A percentile compares a stretch with the other conserved stretches of the same genome.
Evolutionary conservation across 306 rosid species (phyloP).

Genomic region (Quercus mongolica): DNA sequence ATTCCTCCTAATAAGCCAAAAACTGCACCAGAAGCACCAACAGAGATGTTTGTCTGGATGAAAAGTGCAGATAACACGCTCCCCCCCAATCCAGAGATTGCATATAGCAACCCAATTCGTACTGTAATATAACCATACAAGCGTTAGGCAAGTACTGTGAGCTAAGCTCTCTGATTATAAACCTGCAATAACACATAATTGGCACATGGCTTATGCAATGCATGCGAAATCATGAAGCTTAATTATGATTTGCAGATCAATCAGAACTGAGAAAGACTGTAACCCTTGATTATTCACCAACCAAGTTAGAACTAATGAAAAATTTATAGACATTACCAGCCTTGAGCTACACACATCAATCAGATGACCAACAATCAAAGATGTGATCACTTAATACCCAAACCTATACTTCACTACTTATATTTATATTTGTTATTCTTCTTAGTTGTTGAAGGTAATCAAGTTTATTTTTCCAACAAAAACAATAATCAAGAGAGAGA

Average conservation of each 20-base stretch:
- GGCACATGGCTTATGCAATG: background rate
- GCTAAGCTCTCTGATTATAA: background rate
- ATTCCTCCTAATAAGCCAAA: slow-evolving; percentile 93
- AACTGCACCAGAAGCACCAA: slow-evolving; percentile 98
- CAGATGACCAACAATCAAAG: background rate
- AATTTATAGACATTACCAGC: background rate
- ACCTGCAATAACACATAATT: slow-evolving; percentile 3
- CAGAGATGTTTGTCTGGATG: slow-evolving; percentile 82
- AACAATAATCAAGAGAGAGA: too few relatives aligned
- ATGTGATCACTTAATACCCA: background rate
- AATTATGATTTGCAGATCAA: background rate
- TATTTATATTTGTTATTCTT: too few relatives aligned
- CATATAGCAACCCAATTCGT: slow-evolving; percentile 70
- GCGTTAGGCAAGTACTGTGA: slow-evolving; percentile 11
- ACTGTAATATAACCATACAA: slow-evolving; percentile 39
- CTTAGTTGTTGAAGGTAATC: too few relatives aligned
- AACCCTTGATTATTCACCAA: background rate
- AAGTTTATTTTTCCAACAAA: too few relatives aligned
- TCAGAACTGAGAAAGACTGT: background rate
- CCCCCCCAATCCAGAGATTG: slow-evolving; percentile 92
- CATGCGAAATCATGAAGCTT: background rate
- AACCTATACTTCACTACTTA: background rate
- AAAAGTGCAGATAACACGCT: slow-evolving; percentile 85
- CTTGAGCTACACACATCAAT: background rate
- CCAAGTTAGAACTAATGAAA: background rate